These are phyloP conservation scores for Xylaria grammica DNA, from an alignment of 495 filamentous ascomycete genomes.

Conservation along the genomic window DNA sequence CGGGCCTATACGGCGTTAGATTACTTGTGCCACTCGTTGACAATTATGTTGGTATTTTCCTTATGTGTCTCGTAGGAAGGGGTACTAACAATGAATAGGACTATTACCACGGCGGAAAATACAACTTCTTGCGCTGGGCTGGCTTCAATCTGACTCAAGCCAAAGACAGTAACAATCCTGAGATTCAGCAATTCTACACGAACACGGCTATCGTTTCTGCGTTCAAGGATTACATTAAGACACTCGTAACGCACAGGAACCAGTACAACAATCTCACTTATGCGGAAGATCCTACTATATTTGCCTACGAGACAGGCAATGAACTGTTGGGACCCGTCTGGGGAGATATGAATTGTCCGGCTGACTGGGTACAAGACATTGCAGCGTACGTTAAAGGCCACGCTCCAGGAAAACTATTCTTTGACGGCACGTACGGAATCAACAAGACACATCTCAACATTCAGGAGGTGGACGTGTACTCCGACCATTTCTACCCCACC, in stretches of 20 bases:
- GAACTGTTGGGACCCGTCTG: constrained; percentile 56
- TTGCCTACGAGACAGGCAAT: constrained; percentile 61
- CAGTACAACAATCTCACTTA: constrained; percentile 60
- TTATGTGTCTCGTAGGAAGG: too few species aligned
- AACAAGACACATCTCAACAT: constrained; percentile 55
- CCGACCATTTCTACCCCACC: constrained; percentile 59
- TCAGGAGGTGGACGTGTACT: constrained; percentile 56
- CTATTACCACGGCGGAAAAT: constrained; percentile 65
- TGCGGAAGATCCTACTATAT: constrained; percentile 61
- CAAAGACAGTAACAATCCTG: constrained; percentile 42
- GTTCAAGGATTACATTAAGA: constrained; percentile 59
- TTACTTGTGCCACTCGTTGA: constrained; percentile 56
- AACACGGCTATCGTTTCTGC: constrained; percentile 50
- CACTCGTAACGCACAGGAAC: constrained; percentile 56
- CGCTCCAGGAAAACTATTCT: constrained; percentile 54
- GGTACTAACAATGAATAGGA: constrained; percentile 36
- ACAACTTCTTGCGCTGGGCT: constrained; percentile 57
- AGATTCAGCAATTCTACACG: constrained; percentile 59
- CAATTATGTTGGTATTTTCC: constrained; percentile 43
- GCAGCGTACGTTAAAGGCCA: constrained; percentile 54
- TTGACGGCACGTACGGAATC: constrained; percentile 62
- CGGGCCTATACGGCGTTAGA: constrained; percentile 54
- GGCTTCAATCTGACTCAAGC: constrained; percentile 53
- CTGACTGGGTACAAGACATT: constrained; percentile 55
- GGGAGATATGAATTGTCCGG: constrained; percentile 56